Evolutionary conservation across 2,329 filamentous ascomycete species (phyloP), one percentile per base, ranked within the genome.

Genomic region (Sclerotiophoma versabilis): DNA sequence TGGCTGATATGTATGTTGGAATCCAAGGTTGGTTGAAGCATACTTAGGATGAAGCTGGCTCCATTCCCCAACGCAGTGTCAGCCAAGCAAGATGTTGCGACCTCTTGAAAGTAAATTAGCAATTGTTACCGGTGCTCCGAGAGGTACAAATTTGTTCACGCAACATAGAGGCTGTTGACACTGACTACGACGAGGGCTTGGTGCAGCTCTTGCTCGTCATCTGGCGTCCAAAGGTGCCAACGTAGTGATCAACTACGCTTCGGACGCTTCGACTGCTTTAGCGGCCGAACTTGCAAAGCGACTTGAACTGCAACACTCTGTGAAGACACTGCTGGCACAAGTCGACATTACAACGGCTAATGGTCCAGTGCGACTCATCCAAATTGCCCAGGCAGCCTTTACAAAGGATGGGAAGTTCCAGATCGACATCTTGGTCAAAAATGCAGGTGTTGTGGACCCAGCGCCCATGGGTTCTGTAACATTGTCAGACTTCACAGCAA

Each of bases 391-490:
- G 58, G 76, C 82, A 49, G 77, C 84, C 63, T 86, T 88, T 71
- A 67, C 79, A 2, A 76, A 77, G 45, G 76, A 74, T 54, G 71
- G 74, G 46, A 75, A 76, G 36, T 83, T 91, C 66, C 84, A 86
- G 62, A 83, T 95, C 69, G 90, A 93, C 76, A 90, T 93, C 53
- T 77, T 95, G 38, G 78, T 95, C 79, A 93, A 95, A 81, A 93
- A 93, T 73, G 91, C 92, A 32, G 91, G 90, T 27, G 75, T 83
- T 3, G 75, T 79, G 9, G 70, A 83, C 34, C 92, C 92, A 73
- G 83, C 86, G 60, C 71, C 78, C 19, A 75, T 88, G 26, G 59
- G 45, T 27, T 46, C 52, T 11, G 44, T 57, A 9, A 55, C 57
- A 4, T 80, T 83, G 22, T 82, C 87, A 34, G 83, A 90, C 62